Evolutionary conservation across 1,284 basidiomycete genomes (phyloP), one percentile per base, ranked within the genome.

Genomic region (Cutaneotrichosporon sp.): DNA sequence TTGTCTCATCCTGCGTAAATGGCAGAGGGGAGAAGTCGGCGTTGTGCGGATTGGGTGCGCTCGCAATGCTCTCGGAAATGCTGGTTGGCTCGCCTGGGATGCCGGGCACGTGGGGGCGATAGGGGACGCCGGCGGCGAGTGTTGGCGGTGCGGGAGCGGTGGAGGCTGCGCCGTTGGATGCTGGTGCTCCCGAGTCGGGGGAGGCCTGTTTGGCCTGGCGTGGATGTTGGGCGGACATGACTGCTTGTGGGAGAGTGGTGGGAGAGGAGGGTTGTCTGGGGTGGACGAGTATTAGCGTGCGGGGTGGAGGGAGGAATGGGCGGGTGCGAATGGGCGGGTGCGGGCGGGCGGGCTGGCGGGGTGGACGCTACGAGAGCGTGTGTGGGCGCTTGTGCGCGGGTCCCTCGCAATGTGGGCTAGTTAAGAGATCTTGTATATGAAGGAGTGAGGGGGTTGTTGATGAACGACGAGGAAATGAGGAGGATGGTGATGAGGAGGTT

Each of bases 51-150:
- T 67, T 65, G 10, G 71, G 71, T 9, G 71, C 71, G 7, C 55
- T 57, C 5, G 66, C 67, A 20, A 73, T 73, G 2, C 62, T 64
- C 49, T 70, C 67, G 17, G 63, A 64, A 41, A 72, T 70, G 33
- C 57, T 51, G 56, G 65, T 65, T 10, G 62, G 49, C 34, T 59
- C 59, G 9, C 58, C 61, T 3, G 61, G 59, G 10, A 55, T 55
- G 9, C 58, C 61, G 4, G 61, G 59, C 7, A 55, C 53, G 14
- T 52, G 42, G 25, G 26, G 49, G 14, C 50, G 49, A 42, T 52
- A 57, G 22, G 48, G 34, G 17, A 55, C 41, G 41, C 52, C 51
- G 24, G 35, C 22, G 12, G 49, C 32, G 44, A 44, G 26, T 14
- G 31, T 38, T 25, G 31, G 35, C 20, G 39, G 11, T 5, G 32